Base-by-base conservation (phyloP, 164 flowering plant species). In the Echeveria elegans region DNA sequence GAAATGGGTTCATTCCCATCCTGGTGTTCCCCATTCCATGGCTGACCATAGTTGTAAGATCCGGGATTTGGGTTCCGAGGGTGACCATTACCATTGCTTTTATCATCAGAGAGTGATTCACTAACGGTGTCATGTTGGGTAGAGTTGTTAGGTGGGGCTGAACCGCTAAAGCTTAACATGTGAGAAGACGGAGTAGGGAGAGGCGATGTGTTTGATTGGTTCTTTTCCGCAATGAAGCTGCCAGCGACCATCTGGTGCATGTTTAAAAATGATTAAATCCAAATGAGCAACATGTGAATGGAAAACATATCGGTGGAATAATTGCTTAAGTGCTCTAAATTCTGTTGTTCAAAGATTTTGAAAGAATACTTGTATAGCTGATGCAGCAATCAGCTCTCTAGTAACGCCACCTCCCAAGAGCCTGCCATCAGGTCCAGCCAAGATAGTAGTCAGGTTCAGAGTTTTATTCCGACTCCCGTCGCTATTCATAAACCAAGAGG, bases 391-490 rank as follows among this genome's bases (percentile, higher is more conserved):
- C 29, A 91, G 82, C 79, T 78, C 73, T 68, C 97, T 93, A 14
- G 90, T 85, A 67, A 91, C 96, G 60, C 85, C 88, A 65, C 97
- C 97, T 40, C 97, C 97, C 72, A 91, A 59, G 30, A 89, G 86
- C 52, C 83, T 80, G 52, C 94, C 90, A 77, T 88, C 94, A 23
- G 92, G 18, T 2, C 88, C 89, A 1, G 96, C 94, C 69, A 91
- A 74, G 16, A 88, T 81, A n/a, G 89, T 88, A 65, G 89, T 85
- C 76, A 91, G 72, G 5, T 83, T 86, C 62, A 88, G 85, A 23
- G 73, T 77, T 45, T 87, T 71, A 72, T 77, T 83, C 60, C 78
- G 76, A 69, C 67, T 77, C 12, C 87, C 85, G 78, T 76, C 79
- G 60, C 68, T 77, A 31, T 91, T 86, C 47, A 90, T 77, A 50